phyloP scores from a whole-genome alignment of 768 basidiomycete genomes.

The Tylopilus vinaceipallidus region DNA sequence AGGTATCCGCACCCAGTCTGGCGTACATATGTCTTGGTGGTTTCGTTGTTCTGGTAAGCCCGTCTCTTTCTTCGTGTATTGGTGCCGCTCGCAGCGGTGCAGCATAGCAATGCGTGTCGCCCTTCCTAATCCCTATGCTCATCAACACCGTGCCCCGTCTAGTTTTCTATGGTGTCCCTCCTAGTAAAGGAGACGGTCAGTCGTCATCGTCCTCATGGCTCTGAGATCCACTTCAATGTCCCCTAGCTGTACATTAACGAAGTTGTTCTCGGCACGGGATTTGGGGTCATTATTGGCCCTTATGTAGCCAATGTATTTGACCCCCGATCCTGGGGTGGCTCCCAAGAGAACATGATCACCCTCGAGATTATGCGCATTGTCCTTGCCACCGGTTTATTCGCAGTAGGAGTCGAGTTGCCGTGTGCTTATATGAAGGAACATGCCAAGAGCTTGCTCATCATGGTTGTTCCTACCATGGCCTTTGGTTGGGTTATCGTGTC shows the following conservation, averaged over 20 bases:
- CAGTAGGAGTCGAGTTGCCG: conserved; percentile 93
- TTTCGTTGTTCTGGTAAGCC: conserved; percentile 45
- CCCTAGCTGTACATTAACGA: conserved; percentile 83
- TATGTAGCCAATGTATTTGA: conserved; percentile 69
- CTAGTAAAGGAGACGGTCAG: conserved; percentile 77
- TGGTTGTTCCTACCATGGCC: conserved; percentile 84
- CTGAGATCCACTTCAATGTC: background rate
- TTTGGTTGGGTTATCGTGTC: conserved; percentile 80
- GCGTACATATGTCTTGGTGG: conserved; percentile 66
- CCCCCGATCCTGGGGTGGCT: conserved; percentile 75
- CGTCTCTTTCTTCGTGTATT: background rate
- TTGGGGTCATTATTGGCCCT: conserved; percentile 64
- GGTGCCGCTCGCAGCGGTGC: background rate
- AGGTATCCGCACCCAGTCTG: conserved; percentile 54
- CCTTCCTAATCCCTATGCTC: background rate
- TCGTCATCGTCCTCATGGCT: background rate
- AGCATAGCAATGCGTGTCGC: no score
- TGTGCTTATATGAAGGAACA: conserved; percentile 80
- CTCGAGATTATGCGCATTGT: conserved; percentile 86
- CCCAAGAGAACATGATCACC: conserved; percentile 58
- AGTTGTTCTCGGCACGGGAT: conserved; percentile 84
- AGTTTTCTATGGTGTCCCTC: conserved; percentile 86
- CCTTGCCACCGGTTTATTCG: conserved; percentile 89
- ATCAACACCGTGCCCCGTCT: background rate
- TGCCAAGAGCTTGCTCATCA: conserved; percentile 61